Base-by-base conservation (phyloP, 2,329 filamentous ascomycete genomes). In the Cryphonectria radicalis region DNA sequence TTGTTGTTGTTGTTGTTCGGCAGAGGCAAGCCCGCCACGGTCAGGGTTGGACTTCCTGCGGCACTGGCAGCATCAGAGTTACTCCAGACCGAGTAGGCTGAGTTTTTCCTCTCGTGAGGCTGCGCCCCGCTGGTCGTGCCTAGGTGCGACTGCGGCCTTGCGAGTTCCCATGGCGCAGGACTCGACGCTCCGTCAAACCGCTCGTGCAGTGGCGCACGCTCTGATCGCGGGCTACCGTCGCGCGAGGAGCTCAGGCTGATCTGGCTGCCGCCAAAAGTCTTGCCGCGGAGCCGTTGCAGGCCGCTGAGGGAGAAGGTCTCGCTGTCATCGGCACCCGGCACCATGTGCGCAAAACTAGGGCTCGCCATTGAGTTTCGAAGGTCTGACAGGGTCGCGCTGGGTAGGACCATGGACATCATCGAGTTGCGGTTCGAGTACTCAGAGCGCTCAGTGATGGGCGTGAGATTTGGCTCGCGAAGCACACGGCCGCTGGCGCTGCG, bases 371-470 rank as follows among this genome's bases (percentile, higher is more conserved):
- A 81, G 57, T 83, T 88, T 70, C 85, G 88, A 72, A 83, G 81
- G 40, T 81, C 82, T 35, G 76, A 78, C 19, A 80, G 74, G 6
- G 74, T 72, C 11, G 74, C 72, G 2, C 83, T 82, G 62, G 89
- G 88, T 43, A 90, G 82, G 10, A 84, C 85, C 73, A 95, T 83
- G 71, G 92, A 93, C 83, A 97, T 93, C 71, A 97, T 89, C 0
- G 93, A 97, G 79, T 98, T 98, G 62, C 96, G 90, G 72, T 97
- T 97, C 59, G 94, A 97, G 84, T 97, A 98, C 81, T 99, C 96
- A 72, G 93, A 97, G 17, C 95, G 89, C 80, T 98, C 96, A 0
- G 95, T 98, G 76, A 99, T 98, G 7, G 96, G 96, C 0, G 96
- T 98, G 64, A 99, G 84, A 76, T 96, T 98, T 0, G 96, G 95